phyloP scores from a whole-genome alignment of 345 rosid species.

The Pistacia atlantica region DNA sequence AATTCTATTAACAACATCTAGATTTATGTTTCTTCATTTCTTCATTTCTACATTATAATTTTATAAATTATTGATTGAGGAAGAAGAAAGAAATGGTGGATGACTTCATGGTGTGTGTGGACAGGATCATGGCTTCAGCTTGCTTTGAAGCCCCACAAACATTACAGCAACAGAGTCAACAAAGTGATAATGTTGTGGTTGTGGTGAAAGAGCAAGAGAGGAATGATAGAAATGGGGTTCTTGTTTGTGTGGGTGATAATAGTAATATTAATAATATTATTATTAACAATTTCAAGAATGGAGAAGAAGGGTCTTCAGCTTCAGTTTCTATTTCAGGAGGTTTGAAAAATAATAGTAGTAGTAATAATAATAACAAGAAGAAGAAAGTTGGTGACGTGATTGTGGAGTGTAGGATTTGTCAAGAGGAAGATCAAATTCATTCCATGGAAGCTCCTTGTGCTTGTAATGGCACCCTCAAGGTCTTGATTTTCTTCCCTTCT shows the following conservation, averaged over 20 bases:
- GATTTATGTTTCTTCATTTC: no score
- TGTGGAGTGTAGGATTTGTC: conserved; percentile 74
- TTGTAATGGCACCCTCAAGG: conserved; percentile 73
- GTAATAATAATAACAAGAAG: no score
- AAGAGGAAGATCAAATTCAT: conserved; percentile 52
- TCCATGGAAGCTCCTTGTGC: conserved; percentile 69
- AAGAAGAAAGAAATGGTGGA: conserved; percentile 36
- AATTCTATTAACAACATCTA: no score
- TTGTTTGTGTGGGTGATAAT: conserved; percentile 11
- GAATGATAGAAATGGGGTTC: not conserved
- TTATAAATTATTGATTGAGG: no score
- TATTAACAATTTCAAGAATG: not conserved
- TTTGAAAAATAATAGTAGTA: not conserved
- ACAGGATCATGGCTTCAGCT: conserved; percentile 40
- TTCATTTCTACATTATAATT: no score
- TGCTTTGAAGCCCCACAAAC: conserved; percentile 28
- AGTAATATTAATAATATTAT: not conserved
- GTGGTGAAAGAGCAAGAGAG: conserved; percentile 18
- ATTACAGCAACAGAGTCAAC: not conserved
- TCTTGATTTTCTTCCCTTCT: conserved; percentile 17
- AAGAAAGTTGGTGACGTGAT: conserved; percentile 24
- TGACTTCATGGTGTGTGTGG: conserved; percentile 49
- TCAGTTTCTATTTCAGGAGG: conserved; percentile 1
- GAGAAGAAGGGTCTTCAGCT: conserved; percentile 32
- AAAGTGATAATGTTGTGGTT: not conserved